Percentiles rank a stretch among this genome's conserved stretches.
Conservation (phyloP, 805 yeast genomes). For the Candida endomychidarum region DNA sequence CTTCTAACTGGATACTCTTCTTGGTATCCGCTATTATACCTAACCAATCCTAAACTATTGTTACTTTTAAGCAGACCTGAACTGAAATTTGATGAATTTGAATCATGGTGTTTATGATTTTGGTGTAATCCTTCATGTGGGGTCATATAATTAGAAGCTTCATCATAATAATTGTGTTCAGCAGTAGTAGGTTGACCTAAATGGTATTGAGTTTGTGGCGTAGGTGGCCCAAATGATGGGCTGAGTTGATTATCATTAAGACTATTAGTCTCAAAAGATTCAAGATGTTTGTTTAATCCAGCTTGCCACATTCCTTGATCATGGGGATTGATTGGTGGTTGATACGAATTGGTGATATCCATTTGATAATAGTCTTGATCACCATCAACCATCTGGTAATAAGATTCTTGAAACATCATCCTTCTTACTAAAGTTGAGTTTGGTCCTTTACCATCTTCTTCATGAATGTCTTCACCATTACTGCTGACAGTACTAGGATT, state of each 20-base stretch:
- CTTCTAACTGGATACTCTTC: not conserved
- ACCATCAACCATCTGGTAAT: slow-evolving; percentile 1
- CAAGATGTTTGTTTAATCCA: not conserved
- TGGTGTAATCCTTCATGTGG: not conserved
- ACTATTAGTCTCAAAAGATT: not conserved
- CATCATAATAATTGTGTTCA: not conserved
- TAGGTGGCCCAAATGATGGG: slow-evolving; percentile 9
- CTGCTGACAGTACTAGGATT: no score
- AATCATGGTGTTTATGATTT: slow-evolving; percentile 11
- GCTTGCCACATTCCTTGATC: not conserved
- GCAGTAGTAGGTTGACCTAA: slow-evolving; percentile 1
- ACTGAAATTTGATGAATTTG: slow-evolving; percentile 14
- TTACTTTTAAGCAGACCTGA: slow-evolving; percentile 2
- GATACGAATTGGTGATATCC: not conserved
- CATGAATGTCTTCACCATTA: not conserved
- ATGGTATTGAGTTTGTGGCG: slow-evolving; percentile 7
- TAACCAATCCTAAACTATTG: slow-evolving; percentile 3
- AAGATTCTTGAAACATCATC: slow-evolving; percentile 4
- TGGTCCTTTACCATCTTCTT: not conserved
- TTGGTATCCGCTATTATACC: not conserved
- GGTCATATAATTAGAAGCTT: not conserved
- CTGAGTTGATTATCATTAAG: slow-evolving; percentile 4
- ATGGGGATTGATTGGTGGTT: not conserved
- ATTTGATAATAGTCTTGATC: slow-evolving; percentile 4
- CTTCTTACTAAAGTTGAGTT: not conserved